A percentile compares a stretch with the other conserved stretches of the same genome.
These are phyloP conservation scores for Saccharomycopsis sp. DNA, from an alignment of 805 yeast genomes.

Conservation along the genomic window DNA sequence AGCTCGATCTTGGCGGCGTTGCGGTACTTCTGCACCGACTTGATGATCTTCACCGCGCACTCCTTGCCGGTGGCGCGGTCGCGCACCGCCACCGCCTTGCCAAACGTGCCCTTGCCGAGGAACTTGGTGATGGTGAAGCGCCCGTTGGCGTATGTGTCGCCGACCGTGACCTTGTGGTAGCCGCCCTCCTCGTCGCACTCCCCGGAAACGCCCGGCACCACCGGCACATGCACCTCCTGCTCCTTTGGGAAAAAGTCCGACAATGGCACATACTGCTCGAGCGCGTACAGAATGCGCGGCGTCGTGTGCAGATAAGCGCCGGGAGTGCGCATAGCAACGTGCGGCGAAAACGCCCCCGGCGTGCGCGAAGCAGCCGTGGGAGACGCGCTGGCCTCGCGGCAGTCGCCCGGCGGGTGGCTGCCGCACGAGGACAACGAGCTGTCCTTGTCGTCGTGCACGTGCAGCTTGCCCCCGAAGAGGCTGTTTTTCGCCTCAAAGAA, in stretches of 20 bases:
- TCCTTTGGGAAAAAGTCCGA: slow-evolving; percentile 1
- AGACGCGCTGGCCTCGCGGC: too few relatives aligned
- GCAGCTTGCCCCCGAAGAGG: too few relatives aligned
- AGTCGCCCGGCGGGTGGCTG: too few relatives aligned
- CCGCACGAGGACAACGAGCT: too few relatives aligned
- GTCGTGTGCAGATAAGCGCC: too few relatives aligned
- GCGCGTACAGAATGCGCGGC: not conserved
- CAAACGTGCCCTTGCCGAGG: slow-evolving; percentile 90
- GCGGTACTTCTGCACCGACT: slow-evolving; percentile 88
- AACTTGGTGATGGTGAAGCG: slow-evolving; percentile 61
- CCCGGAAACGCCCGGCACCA: not conserved
- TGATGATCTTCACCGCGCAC: slow-evolving; percentile 88
- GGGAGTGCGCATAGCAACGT: too few relatives aligned
- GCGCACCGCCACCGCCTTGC: slow-evolving; percentile 79
- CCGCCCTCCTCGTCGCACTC: slow-evolving; percentile 52
- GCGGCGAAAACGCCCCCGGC: too few relatives aligned
- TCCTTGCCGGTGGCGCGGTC: slow-evolving; percentile 52
- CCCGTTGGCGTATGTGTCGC: slow-evolving; percentile 60
- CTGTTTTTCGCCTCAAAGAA: too few relatives aligned
- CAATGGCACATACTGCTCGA: slow-evolving; percentile 6
- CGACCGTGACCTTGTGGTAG: slow-evolving; percentile 56
- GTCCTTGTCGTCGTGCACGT: too few relatives aligned
- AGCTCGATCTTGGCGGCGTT: slow-evolving; percentile 94
- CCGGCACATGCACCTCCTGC: slow-evolving; percentile 5
- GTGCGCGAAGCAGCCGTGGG: too few relatives aligned